Base-by-base conservation (phyloP, 306 rosid genomes). In the Cicer chorassanicum region DNA sequence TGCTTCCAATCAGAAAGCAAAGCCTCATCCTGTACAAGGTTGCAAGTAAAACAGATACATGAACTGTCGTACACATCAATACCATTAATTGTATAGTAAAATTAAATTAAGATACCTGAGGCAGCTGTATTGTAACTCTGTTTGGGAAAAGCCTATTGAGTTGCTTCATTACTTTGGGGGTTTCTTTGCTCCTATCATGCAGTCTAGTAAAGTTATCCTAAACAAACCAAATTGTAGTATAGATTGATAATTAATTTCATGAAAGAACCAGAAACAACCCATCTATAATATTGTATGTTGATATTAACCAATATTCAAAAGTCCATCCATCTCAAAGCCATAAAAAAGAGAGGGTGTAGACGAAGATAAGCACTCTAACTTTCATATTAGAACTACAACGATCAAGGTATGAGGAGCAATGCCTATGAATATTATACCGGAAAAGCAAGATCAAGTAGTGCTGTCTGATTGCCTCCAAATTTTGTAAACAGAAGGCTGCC, bases 401-500 rank as follows among this genome's bases (percentile, higher is more conserved):
- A 62, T 12, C 55, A 41, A 62, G 65, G 45, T 46, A 49, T 55
- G 5, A 60, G 70, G 70, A 44, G 45, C 34, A 82, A 64, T 29
- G 48, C n/a, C 6, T 14, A 63, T 4, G 36, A 41, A 18, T 72
- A 61, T 64, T 81, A 78, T 94, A 92, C 99, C 92, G 95, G 99
- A 79, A 94, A 88, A 73, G 96, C 97, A 86, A 91, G 93, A 92
- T 94, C 99, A 68, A 94, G 95, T 57, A 94, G 86, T 57, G 99
- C 97, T 1, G 99, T 92, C 79, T 92, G 99, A 80, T 82, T 92
- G 82, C 93, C 84, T 82, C 97, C 97, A 46, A 92, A 90, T 80
- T 94, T 94, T 5, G 99, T 92, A 73, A 94, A 94, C 67, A 94
- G 75, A 85, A 94, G 97, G 79, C 99, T 89, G 70, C 99, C 97